Evolutionary conservation across 345 rosid species (phyloP).

Genomic region (Euclidium syriacum): DNA sequence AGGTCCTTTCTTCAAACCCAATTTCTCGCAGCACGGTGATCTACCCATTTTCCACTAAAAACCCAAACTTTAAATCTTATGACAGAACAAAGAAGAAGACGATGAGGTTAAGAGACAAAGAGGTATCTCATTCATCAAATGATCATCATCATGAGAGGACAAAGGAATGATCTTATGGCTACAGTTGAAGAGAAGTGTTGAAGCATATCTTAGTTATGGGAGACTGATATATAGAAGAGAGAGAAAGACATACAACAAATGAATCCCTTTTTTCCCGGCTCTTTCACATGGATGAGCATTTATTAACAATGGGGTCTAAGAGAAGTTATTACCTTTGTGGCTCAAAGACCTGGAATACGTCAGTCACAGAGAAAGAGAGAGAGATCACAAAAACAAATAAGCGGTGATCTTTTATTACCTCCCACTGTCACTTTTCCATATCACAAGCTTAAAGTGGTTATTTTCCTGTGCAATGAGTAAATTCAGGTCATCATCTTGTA

Average conservation of each 20-base stretch:
- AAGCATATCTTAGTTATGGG: conserved; percentile 21
- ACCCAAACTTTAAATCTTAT: conserved; percentile 13
- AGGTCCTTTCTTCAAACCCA: conserved; percentile 91
- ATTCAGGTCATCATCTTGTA: conserved; percentile 22
- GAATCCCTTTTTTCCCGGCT: conserved; percentile 24
- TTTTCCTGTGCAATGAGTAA: conserved; percentile 20
- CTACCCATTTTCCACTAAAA: conserved; percentile 50
- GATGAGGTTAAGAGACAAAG: background rate
- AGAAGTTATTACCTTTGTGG: conserved; percentile 32
- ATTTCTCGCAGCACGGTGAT: conserved; percentile 79
- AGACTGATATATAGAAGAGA: conserved; percentile 20
- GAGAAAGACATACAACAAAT: conserved; percentile 20
- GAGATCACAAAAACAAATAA: background rate
- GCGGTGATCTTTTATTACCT: conserved; percentile 23
- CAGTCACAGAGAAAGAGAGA: background rate
- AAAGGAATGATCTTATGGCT: background rate
- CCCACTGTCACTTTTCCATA: conserved; percentile 21
- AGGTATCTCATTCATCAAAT: background rate
- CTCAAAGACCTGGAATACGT: conserved; percentile 28
- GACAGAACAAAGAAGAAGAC: conserved; percentile 7
- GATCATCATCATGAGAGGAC: conserved; percentile 12
- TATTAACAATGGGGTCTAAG: conserved; percentile 30
- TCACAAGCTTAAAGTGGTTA: conserved; percentile 13
- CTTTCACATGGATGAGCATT: conserved; percentile 33
- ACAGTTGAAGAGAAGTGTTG: conserved; percentile 12